A percentile compares a stretch with the other conserved stretches of the same genome.
Evolutionary conservation across 2,329 filamentous ascomycete species (phyloP).

Genomic region (Pezicula radicicola): DNA sequence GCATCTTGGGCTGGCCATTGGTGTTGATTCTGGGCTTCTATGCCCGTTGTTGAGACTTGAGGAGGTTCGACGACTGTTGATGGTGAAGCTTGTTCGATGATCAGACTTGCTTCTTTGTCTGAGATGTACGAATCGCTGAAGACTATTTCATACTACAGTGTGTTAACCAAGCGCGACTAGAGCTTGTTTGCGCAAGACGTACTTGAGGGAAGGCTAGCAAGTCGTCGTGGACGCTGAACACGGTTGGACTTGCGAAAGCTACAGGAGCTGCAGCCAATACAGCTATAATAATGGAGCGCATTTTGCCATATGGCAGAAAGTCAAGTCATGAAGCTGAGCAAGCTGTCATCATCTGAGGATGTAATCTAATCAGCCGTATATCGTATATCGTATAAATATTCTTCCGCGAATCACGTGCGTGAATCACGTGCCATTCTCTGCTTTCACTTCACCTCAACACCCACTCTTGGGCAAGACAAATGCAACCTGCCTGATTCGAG

Average conservation of each 20-base stretch:
- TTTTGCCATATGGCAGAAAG: slow-evolving; percentile 27
- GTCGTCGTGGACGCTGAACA: slow-evolving; percentile 71
- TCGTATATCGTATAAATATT: too few species aligned
- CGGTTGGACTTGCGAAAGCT: slow-evolving; percentile 49
- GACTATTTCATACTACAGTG: slow-evolving; percentile 57
- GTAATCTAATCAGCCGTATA: neutral
- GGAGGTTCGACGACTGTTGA: slow-evolving; percentile 18
- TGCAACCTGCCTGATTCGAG: too few species aligned
- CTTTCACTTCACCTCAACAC: too few species aligned
- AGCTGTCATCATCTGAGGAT: neutral
- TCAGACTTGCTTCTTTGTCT: slow-evolving; percentile 50
- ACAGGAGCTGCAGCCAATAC: slow-evolving; percentile 26
- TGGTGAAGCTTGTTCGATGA: slow-evolving; percentile 33
- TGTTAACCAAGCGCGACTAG: slow-evolving; percentile 13
- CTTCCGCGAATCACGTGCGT: too few species aligned
- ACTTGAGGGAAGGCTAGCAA: slow-evolving; percentile 70
- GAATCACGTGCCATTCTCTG: too few species aligned
- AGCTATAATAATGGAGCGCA: slow-evolving; percentile 23
- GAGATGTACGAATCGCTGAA: slow-evolving; percentile 60
- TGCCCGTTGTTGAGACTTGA: slow-evolving; percentile 16
- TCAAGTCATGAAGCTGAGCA: neutral
- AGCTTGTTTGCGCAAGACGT: slow-evolving; percentile 18
- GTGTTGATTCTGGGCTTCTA: slow-evolving; percentile 16
- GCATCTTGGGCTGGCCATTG: slow-evolving; percentile 6
- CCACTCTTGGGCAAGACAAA: too few species aligned